Conservation (phyloP, 1,284 basidiomycete genomes). For the Cerioporus squamosus region DNA sequence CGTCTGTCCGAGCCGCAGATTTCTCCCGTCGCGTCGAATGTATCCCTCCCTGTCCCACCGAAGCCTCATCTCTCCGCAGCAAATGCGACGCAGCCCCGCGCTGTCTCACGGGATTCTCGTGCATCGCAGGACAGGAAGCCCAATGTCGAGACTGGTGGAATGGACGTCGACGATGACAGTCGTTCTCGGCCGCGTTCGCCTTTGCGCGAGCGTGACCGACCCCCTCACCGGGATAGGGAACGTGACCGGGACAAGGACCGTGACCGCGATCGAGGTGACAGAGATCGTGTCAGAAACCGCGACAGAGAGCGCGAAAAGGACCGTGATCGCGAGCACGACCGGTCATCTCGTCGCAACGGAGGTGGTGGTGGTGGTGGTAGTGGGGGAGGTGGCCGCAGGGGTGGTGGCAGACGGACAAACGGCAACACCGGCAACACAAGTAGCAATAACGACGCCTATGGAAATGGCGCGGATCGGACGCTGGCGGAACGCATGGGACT, state of each 20-base stretch:
- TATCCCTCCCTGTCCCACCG: constrained; percentile 27
- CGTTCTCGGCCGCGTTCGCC: constrained; percentile 33
- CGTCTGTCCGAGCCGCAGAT: constrained; percentile 57
- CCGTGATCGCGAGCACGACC: constrained; percentile 35
- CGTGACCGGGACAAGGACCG: constrained; percentile 13
- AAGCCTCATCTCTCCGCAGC: constrained; percentile 32
- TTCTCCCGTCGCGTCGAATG: constrained; percentile 40
- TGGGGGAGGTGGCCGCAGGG: constrained; percentile 39
- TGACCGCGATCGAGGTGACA: constrained; percentile 19
- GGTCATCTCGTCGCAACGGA: constrained; percentile 32
- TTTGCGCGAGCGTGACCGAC: constrained; percentile 33
- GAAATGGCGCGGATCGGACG: constrained; percentile 64
- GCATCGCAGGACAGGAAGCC: constrained; percentile 39
- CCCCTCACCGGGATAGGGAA: constrained; percentile 35
- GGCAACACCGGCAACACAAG: neutral
- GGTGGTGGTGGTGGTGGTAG: constrained; percentile 30
- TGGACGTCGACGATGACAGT: constrained; percentile 64
- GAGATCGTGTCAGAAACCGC: constrained; percentile 32
- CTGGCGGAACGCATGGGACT: constrained; percentile 80
- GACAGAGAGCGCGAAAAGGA: constrained; percentile 33
- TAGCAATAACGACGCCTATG: constrained; percentile 33
- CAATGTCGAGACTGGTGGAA: constrained; percentile 39
- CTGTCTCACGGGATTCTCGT: constrained; percentile 42
- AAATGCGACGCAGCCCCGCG: constrained; percentile 28
- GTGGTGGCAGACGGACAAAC: constrained; percentile 32